Percentiles rank a stretch among this genome's conserved stretches.
These are phyloP conservation scores for Ophiostoma ulmi DNA, from an alignment of 2,329 filamentous ascomycete species.

Conservation along the genomic window DNA sequence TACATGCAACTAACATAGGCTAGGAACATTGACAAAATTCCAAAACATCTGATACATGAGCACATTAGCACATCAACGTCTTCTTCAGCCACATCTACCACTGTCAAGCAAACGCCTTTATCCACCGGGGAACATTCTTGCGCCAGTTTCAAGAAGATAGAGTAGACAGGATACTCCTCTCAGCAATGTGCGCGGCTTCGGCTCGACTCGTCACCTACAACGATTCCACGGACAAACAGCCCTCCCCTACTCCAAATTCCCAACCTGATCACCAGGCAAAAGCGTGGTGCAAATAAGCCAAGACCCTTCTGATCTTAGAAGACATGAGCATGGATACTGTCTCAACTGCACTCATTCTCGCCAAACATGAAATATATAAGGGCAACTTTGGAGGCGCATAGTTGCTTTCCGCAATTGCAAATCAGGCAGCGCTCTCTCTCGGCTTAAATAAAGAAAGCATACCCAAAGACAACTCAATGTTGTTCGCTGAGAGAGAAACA, in stretches of 20 bases:
- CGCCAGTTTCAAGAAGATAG: not conserved
- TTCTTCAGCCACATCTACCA: not conserved
- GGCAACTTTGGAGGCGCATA: slow-evolving; percentile 5
- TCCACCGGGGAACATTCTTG: not conserved
- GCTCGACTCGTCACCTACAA: not conserved
- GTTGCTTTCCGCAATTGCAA: slow-evolving; percentile 12
- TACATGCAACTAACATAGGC: not conserved
- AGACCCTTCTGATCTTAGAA: slow-evolving; percentile 11
- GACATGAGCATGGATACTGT: slow-evolving; percentile 15
- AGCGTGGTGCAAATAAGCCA: slow-evolving; percentile 14
- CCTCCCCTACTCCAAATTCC: not conserved
- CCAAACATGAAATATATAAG: slow-evolving; percentile 12
- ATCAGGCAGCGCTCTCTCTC: not conserved
- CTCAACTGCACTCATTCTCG: slow-evolving; percentile 1
- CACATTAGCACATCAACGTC: not conserved
- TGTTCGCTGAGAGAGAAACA: not conserved
- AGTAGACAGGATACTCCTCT: not conserved
- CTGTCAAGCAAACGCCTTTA: not conserved
- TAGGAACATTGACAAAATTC: not conserved
- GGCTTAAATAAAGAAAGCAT: not conserved
- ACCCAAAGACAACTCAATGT: not conserved
- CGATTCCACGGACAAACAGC: not conserved
- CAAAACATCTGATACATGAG: not conserved
- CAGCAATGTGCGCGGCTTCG: not conserved
- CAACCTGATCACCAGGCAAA: not conserved